phyloP scores from a whole-genome alignment of 257 asterid genomes.

The Nicotiana tabacum region DNA sequence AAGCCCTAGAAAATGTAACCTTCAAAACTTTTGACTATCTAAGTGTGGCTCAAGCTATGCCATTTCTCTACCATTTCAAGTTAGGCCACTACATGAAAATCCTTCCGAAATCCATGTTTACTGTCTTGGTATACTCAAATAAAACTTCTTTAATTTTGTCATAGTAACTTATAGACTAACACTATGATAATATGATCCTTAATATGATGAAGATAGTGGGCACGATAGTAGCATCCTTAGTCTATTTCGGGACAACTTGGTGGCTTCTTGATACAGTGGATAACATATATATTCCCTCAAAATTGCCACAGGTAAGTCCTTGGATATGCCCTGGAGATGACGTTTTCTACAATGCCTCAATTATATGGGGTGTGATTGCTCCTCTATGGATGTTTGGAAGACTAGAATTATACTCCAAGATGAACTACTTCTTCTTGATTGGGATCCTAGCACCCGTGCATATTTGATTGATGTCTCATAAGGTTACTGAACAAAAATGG shows the following conservation, averaged over 20 bases:
- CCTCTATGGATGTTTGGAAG: constrained; percentile 67
- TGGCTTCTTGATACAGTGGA: constrained; percentile 54
- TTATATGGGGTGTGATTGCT: constrained; percentile 72
- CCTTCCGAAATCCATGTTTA: constrained; percentile 70
- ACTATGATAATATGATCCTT: not conserved
- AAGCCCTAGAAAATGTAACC: constrained; percentile 52
- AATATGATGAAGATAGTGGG: constrained; percentile 40
- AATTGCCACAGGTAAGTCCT: constrained; percentile 56
- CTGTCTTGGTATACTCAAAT: constrained; percentile 40
- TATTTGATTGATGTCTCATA: constrained; percentile 41
- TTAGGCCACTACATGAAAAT: constrained; percentile 13
- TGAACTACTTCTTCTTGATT: constrained; percentile 66
- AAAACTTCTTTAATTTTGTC: not conserved
- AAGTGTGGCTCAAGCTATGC: constrained; percentile 56
- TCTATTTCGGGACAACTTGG: constrained; percentile 66
- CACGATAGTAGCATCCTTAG: constrained; percentile 43
- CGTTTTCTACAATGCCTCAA: constrained; percentile 77
- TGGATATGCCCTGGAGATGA: constrained; percentile 81
- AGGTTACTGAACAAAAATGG: constrained; percentile 57
- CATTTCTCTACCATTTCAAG: constrained; percentile 58
- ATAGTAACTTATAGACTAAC: not conserved
- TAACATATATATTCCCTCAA: constrained; percentile 42
- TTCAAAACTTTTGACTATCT: constrained; percentile 59
- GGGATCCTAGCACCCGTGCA: constrained; percentile 57
- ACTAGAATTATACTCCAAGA: constrained; percentile 46